Evolutionary conservation across 73 alveolate genomes (phyloP), one percentile per base, ranked within the genome.

Genomic region (Paramecium tetraurelia): DNA sequence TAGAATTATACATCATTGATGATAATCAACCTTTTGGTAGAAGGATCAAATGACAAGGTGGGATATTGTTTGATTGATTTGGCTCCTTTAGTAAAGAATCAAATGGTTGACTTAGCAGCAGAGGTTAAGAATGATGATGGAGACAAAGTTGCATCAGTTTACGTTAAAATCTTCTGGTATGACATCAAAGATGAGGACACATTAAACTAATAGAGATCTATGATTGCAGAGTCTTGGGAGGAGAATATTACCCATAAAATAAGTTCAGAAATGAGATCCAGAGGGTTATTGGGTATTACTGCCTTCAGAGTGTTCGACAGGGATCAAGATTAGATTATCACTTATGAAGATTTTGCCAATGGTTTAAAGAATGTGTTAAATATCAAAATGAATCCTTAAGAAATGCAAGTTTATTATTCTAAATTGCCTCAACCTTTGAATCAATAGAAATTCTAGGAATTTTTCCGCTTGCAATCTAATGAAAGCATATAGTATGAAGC

Each of bases 151-250:
- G 90, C 63, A 20, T 40, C 90, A 43, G 29, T 80, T 20, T 80
- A 44, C 27, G 50, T 80, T 41, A 80, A 80, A 35, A 80, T 80
- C 21, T 80, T 80, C 24, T 80, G 90, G 90, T 80, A 80, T 80
- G 90, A 80, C 12, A 11, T 22, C 20, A 44, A 75, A 20, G 87
- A 38, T 75, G 87, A 75, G 21, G 87, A 75, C 9, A 86, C 48
- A 0, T 4, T 86, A 36, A 33, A 22, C 21, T 63, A 38, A 33
- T 31, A 86, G 14, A 58, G 72, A 44, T 76, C 89, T 2, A 85
- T 93, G 46, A 58, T 92, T 72, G 92, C 95, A 14, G 41, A 83
- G 72, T 76, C 86, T 44, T 93, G 93, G 96, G 96, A 70, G 40
- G 76, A 77, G 31, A 84, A 48, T 43, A 77, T 43, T 4, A 59